Evolutionary conservation across 495 filamentous ascomycete species (phyloP).

Genomic region (Tuber aestivum): DNA sequence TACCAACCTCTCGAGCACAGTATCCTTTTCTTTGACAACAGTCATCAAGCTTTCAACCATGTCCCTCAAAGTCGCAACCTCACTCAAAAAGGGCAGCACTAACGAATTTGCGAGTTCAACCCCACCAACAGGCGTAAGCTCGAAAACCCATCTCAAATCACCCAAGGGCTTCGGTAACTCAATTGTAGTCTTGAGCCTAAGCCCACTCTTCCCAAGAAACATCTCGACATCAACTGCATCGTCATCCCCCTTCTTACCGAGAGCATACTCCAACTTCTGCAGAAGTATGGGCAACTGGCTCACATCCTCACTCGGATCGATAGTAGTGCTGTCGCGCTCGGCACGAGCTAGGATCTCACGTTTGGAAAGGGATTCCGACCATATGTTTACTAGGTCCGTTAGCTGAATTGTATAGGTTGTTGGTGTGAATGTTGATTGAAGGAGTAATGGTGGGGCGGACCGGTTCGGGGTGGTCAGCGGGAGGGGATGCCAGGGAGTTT

Average conservation of each 20-base stretch:
- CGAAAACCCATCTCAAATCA: slow-evolving; percentile 64
- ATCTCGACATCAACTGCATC: slow-evolving; percentile 42
- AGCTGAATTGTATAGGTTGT: slow-evolving; percentile 66
- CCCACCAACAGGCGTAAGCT: slow-evolving; percentile 53
- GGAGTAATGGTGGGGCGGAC: slow-evolving; percentile 51
- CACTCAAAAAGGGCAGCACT: slow-evolving; percentile 62
- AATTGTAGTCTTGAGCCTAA: slow-evolving; percentile 57
- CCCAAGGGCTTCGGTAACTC: slow-evolving; percentile 61
- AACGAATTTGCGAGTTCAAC: slow-evolving; percentile 55
- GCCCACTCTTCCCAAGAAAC: slow-evolving; percentile 34
- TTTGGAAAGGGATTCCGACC: slow-evolving; percentile 65
- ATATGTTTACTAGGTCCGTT: slow-evolving; percentile 81
- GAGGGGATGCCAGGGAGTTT: slow-evolving; percentile 36
- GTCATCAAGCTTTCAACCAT: slow-evolving; percentile 54
- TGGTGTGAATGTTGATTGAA: slow-evolving; percentile 50
- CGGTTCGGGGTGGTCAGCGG: slow-evolving; percentile 30
- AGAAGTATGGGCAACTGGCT: slow-evolving; percentile 68
- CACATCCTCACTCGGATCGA: slow-evolving; percentile 74
- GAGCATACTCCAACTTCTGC: slow-evolving; percentile 60
- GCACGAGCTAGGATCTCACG: slow-evolving; percentile 61
- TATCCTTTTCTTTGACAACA: slow-evolving; percentile 69
- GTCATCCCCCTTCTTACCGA: slow-evolving; percentile 46
- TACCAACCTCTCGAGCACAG: slow-evolving; percentile 63
- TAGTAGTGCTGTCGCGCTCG: slow-evolving; percentile 61
- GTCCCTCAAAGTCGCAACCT: slow-evolving; percentile 50